Percentiles rank a stretch among this genome's conserved stretches.
Conservation (phyloP, 495 filamentous ascomycete genomes). For the Filosporella fistucella region DNA sequence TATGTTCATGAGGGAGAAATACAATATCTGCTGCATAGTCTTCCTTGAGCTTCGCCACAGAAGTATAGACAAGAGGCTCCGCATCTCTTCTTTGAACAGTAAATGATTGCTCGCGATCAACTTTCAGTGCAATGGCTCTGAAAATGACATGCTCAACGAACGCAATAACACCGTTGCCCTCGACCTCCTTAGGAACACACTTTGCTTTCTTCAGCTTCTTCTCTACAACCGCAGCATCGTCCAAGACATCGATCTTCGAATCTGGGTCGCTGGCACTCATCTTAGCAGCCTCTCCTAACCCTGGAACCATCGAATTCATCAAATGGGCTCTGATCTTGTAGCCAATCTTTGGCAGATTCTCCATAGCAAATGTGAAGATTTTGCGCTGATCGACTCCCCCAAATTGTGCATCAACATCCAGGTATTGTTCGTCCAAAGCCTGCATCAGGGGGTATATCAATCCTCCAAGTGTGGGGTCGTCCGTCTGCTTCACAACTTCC, state of each 20-base stretch:
- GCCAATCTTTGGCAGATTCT: slow-evolving; percentile 65
- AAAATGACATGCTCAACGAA: slow-evolving; percentile 84
- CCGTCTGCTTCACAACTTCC: slow-evolving; percentile 88
- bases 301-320: slow-evolving; percentile 88
- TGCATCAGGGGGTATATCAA: slow-evolving; percentile 89
- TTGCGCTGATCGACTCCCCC: slow-evolving; percentile 82
- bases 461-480: slow-evolving; percentile 64
- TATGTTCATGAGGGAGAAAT: slow-evolving; percentile 28
- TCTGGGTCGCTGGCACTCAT: slow-evolving; percentile 65
- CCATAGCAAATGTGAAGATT: slow-evolving; percentile 77
- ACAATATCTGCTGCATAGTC: slow-evolving; percentile 82
- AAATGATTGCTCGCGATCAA: slow-evolving; percentile 49
- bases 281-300: slow-evolving; percentile 72
- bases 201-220: slow-evolving; percentile 49
- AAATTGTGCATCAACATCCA: slow-evolving; percentile 78
- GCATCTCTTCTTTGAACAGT: slow-evolving; percentile 54
- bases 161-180: slow-evolving; percentile 79
- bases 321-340: slow-evolving; percentile 73
- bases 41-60: slow-evolving; percentile 63
- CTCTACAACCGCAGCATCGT: slow-evolving; percentile 50
- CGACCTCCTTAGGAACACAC: slow-evolving; percentile 66
- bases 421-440: slow-evolving; percentile 85
- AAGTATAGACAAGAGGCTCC: slow-evolving; percentile 73
- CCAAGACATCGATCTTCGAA: slow-evolving; percentile 89
- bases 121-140: slow-evolving; percentile 55